These are phyloP conservation scores for Aspergillus piperis DNA, from an alignment of 2,329 filamentous ascomycete species.

Conservation along the genomic window DNA sequence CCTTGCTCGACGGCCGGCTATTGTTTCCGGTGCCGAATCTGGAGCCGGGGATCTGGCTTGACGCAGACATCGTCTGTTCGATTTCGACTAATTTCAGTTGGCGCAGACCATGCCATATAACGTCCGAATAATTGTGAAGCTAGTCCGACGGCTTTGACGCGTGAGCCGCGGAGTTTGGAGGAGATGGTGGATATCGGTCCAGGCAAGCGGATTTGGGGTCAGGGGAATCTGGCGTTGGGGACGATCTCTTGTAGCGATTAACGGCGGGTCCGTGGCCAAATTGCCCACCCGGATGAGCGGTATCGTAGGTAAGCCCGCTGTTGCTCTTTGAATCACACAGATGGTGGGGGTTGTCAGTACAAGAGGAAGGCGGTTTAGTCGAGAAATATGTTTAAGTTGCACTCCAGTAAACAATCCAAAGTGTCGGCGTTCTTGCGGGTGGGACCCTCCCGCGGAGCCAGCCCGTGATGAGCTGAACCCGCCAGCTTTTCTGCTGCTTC, in stretches of 20 bases:
- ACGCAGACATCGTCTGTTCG: conserved; percentile 41
- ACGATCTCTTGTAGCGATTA: conserved; percentile 1
- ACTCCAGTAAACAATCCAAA: conserved; percentile 10
- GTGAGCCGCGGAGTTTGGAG: conserved; percentile 14
- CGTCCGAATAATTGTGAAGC: not conserved
- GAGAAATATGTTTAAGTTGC: not conserved
- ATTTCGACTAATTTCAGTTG: conserved; percentile 37
- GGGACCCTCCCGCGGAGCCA: conserved; percentile 23
- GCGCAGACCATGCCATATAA: conserved; percentile 38
- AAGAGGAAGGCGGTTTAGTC: not conserved
- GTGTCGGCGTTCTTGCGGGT: conserved; percentile 17
- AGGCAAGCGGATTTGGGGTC: conserved; percentile 29
- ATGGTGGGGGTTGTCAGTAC: not conserved
- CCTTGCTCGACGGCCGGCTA: conserved; percentile 57
- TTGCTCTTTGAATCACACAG: not conserved
- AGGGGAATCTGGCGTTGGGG: conserved; percentile 29
- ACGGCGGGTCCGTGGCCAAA: not conserved
- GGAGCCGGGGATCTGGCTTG: conserved; percentile 38
- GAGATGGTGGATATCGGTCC: conserved; percentile 17
- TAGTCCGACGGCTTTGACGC: conserved; percentile 18
- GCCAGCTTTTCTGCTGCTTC: conserved; percentile 11
- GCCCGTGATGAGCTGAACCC: conserved; percentile 17
- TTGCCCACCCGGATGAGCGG: conserved; percentile 1
- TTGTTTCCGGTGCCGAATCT: conserved; percentile 33
- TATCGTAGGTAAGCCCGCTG: not conserved